Evolutionary conservation across 225 moss, liverwort and hornwort genomes (phyloP), one percentile per base, ranked within the genome.

Genomic region (Polytrichum formosum): DNA sequence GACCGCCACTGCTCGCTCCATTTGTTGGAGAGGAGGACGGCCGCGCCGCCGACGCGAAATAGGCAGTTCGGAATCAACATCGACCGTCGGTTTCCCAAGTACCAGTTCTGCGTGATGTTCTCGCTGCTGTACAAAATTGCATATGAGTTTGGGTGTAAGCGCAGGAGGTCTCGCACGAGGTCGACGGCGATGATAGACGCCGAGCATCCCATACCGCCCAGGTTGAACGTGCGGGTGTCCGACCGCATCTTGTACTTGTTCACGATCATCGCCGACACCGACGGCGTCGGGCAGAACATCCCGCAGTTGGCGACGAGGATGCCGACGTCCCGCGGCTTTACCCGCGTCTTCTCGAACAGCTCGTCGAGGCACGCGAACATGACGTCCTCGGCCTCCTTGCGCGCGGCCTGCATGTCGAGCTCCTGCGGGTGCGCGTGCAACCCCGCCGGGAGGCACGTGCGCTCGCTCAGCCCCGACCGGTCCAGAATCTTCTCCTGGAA

Each of bases 241-340:
- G 31, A 30, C 19, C 66, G 66, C 66, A 66, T 66, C 31, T 66
- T 66, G n/a, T 66, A 66, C 9, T 21, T 30, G 66, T 66, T 66
- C 7, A 33, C 31, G 16, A 66, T 21, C 66, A 66, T 66, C 31
- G 66, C 66, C 4, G 66, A 66, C 19, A 66, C 31, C 20, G 66
- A 66, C 10, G 66, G 66, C 20, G 66, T 66, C 1, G 66, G 66
- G n/a, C 22, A 31, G 7, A 66, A 66, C 17, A 66, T 18, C 10
- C 66, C 35, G 66, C 66, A 66, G 33, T 66, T 66, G 7, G 35
- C 66, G n/a, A 66, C 66, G 2, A 66, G 66, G 5, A 66, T 35
- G 18, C 37, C 7, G 7, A 66, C n/a, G 13, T 66, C 66, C 22
- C 35, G 31, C 3, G 66, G 66, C 7, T 66, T 66, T 9, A 66